Base-by-base conservation (phyloP, 2,329 filamentous ascomycete genomes). In the Penicillium sp. region DNA sequence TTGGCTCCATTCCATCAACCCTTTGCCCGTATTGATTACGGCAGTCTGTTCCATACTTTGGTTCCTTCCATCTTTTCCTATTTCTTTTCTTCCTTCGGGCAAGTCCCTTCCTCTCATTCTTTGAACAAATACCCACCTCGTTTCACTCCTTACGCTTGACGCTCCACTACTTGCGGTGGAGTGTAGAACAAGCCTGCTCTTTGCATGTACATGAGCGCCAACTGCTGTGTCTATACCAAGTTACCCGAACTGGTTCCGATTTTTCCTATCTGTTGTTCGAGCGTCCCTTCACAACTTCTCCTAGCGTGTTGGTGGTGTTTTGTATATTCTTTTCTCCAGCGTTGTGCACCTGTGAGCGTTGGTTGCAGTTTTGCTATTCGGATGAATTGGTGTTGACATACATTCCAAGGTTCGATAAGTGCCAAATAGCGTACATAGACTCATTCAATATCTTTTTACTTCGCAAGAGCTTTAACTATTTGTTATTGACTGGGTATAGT, bases 171-270 rank as follows among this genome's bases (percentile, higher is more conserved):
- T 27, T 34, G 23, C 10, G 42, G 10, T 11, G 9, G 26, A 16
- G 37, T 39, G 27, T 23, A 22, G 38, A 6, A 16, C 27, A 35
- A 42, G 22, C 4, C 32, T 40, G 59, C 47, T 50, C 39, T 39
- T 56, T 54, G 13, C 43, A 44, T 59, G 55, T 58, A 57, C 27
- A 57, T 58, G 49, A 58, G 44, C 46, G 42, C 50, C 54, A 52
- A 56, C 46, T 53, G 42, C 35, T 36, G 49, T 55, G 36, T 52
- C 47, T 41, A 47, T 54, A 48, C 29, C 31, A 35, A 40, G 36
- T 42, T 31, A 43, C 44, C 36, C 37, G 43, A n/a, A 23, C 20
- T 40, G 24, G 13, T 24, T 42, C 35, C 32, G 6, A 34, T 46
- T 53, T 50, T 43, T 42, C 20, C 32, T 11, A 26, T 22, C 28